phyloP scores from a whole-genome alignment of 1,139 yeast species.

The Zygosaccharomyces pseudobailii region DNA sequence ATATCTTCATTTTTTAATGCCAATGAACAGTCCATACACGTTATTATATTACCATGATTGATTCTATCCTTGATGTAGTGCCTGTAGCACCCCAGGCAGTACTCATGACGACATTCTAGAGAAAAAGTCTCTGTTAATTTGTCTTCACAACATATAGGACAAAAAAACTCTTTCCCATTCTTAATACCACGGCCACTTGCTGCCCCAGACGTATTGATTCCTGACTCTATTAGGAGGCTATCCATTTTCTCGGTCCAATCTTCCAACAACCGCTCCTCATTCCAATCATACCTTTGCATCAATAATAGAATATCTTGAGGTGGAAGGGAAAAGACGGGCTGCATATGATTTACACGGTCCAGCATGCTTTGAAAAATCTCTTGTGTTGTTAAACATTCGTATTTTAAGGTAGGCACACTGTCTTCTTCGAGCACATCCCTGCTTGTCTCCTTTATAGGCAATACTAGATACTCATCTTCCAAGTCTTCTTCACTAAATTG shows the following conservation, averaged over 20 bases:
- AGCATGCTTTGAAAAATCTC: slow-evolving; percentile 30
- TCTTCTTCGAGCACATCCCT: slow-evolving; percentile 16
- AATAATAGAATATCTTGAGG: slow-evolving; percentile 41
- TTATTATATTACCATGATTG: slow-evolving; percentile 51
- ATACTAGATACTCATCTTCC: slow-evolving; percentile 13
- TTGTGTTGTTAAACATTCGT: slow-evolving; percentile 30
- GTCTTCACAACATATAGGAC: slow-evolving; percentile 70
- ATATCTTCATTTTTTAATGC: slow-evolving; percentile 35
- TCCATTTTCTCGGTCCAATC: slow-evolving; percentile 54
- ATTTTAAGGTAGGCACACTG: slow-evolving; percentile 24
- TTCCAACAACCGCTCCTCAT: slow-evolving; percentile 65
- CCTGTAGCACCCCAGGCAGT: slow-evolving; percentile 63
- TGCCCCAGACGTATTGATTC: slow-evolving; percentile 37
- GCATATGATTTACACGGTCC: slow-evolving; percentile 24
- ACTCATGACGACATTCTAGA: slow-evolving; percentile 64
- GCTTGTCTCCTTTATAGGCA: slow-evolving; percentile 5
- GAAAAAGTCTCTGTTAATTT: slow-evolving; percentile 42
- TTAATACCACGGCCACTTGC: slow-evolving; percentile 20
- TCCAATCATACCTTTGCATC: slow-evolving; percentile 66
- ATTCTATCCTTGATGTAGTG: slow-evolving; percentile 52
- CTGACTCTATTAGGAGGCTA: slow-evolving; percentile 44
- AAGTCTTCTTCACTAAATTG: slow-evolving; percentile 26
- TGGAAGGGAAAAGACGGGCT: slow-evolving; percentile 29
- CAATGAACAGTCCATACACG: slow-evolving; percentile 56
- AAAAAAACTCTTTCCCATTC: slow-evolving; percentile 39